phyloP scores from a whole-genome alignment of 1,284 basidiomycete species.

The Peniophora sp. region DNA sequence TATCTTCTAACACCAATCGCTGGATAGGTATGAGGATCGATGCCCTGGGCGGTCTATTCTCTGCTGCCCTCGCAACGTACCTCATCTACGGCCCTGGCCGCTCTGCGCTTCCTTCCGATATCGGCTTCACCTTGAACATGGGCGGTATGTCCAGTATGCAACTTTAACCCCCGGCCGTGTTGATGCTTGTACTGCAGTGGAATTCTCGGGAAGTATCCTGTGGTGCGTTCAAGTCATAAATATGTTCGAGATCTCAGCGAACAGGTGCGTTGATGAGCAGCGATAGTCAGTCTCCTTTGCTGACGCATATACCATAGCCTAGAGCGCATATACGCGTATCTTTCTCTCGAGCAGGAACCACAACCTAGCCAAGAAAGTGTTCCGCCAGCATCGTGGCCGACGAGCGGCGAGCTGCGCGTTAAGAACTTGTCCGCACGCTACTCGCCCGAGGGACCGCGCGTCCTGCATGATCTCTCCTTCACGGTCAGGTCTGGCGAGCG shows the following conservation, averaged over 20 bases:
- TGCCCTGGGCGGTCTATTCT: conserved; percentile 40
- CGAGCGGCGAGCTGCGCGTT: conserved; percentile 59
- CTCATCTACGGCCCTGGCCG: conserved; percentile 36
- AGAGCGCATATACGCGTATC: conserved; percentile 69
- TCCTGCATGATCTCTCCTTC: conserved; percentile 39
- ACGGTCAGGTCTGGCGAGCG: conserved; percentile 41
- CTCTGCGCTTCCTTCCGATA: conserved; percentile 28
- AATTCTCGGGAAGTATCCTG: conserved; percentile 48
- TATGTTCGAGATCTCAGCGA: conserved; percentile 52
- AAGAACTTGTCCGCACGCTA: conserved; percentile 57
- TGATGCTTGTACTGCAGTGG: conserved; percentile 23
- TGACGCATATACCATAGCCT: conserved; percentile 53
- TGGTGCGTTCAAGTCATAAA: conserved; percentile 47
- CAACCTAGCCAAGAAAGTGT: conserved; percentile 35
- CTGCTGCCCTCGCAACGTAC: conserved; percentile 44
- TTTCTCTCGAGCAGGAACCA: conserved; percentile 67
- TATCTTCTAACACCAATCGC: conserved; percentile 50
- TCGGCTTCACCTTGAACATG: conserved; percentile 45
- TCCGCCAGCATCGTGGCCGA: conserved; percentile 77
- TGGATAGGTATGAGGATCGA: conserved; percentile 53
- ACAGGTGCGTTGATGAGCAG: conserved; percentile 5
- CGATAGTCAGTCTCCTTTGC: conserved; percentile 38
- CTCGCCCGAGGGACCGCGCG: conserved; percentile 31
- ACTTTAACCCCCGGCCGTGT: background rate
- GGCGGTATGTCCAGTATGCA: conserved; percentile 23